phyloP scores from a whole-genome alignment of 352 stramenopile species.

The Globisporangium canariense region DNA sequence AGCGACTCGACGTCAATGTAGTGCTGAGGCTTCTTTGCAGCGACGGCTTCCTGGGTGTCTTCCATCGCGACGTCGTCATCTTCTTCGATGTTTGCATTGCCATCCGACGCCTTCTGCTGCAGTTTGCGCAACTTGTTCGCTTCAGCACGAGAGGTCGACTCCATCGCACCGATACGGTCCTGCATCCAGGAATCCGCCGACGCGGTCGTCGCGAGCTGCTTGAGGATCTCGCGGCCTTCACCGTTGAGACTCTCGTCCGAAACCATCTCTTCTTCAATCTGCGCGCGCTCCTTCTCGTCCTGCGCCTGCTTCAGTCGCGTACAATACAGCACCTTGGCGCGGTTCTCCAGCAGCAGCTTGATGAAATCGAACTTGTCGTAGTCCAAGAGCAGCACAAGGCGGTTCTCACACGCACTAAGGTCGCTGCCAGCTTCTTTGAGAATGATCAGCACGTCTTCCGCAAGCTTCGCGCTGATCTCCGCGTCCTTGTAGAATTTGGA shows the following conservation, averaged over 20 bases:
- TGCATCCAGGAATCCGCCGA: constrained; percentile 94
- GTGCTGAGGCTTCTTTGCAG: constrained; percentile 61
- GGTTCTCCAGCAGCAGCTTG: constrained; percentile 96
- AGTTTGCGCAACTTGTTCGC: constrained; percentile 79
- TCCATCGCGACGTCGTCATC: constrained; percentile 61
- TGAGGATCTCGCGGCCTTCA: constrained; percentile 86
- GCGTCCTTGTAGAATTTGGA: constrained; percentile 96
- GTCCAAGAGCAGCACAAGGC: constrained; percentile 95
- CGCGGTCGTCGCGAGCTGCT: constrained; percentile 86
- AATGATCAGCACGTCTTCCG: constrained; percentile 88
- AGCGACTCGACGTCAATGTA: constrained; percentile 96
- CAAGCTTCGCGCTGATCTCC: constrained; percentile 89
- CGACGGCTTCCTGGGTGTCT: constrained; percentile 18
- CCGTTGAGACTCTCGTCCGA: constrained; percentile 83
- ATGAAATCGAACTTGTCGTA: constrained; percentile 99
- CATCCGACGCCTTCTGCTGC: constrained; percentile 37
- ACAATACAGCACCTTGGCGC: constrained; percentile 95
- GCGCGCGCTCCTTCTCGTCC: constrained; percentile 86
- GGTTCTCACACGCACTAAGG: constrained; percentile 94
- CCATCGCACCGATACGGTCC: constrained; percentile 87
- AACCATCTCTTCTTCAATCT: constrained; percentile 90
- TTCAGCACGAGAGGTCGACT: constrained; percentile 78
- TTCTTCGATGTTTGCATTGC: constrained; percentile 22
- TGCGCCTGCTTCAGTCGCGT: constrained; percentile 96
- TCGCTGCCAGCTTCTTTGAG: constrained; percentile 63